Evolutionary conservation across 768 basidiomycete species (phyloP).

Genomic region (Pleurotus pulmonarius): DNA sequence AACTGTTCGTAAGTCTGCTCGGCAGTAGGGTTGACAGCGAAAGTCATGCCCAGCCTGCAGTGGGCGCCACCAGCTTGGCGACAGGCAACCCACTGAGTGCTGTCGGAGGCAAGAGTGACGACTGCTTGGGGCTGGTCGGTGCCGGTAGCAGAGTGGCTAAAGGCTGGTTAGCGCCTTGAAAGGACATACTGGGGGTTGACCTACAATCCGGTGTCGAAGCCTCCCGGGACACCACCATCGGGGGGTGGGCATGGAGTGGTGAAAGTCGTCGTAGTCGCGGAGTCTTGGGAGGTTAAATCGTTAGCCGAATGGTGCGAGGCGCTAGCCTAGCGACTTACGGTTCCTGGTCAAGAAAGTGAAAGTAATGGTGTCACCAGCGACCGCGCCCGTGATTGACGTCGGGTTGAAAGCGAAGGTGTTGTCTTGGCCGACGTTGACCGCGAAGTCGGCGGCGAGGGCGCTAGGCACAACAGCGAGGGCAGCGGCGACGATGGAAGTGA

Average conservation of each 20-base stretch:
- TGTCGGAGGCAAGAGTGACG: not conserved
- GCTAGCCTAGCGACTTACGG: not conserved
- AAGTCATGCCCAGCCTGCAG: not conserved
- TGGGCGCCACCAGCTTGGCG: not conserved
- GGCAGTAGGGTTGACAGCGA: not conserved
- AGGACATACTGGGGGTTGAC: not conserved
- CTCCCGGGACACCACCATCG: not conserved
- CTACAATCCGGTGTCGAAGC: not conserved
- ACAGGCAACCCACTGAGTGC: not conserved
- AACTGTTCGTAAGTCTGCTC: not conserved
- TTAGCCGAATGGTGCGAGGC: no score
- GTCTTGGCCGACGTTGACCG: constrained; percentile 5
- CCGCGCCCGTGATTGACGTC: constrained; percentile 3
- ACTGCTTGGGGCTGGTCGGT: not conserved
- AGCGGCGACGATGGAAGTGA: constrained; percentile 5
- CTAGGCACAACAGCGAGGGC: not conserved
- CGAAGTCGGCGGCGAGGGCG: not conserved
- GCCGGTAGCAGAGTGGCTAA: no score
- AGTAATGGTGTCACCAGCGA: constrained; percentile 3
- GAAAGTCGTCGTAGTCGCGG: not conserved
- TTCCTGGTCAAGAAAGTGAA: constrained; percentile 4
- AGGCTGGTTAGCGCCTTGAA: no score
- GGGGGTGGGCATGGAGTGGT: not conserved
- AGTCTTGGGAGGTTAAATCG: not conserved
- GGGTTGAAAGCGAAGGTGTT: constrained; percentile 8